Evolutionary conservation across 2,329 filamentous ascomycete genomes (phyloP).

Genomic region (Colletotrichum tofieldiae): DNA sequence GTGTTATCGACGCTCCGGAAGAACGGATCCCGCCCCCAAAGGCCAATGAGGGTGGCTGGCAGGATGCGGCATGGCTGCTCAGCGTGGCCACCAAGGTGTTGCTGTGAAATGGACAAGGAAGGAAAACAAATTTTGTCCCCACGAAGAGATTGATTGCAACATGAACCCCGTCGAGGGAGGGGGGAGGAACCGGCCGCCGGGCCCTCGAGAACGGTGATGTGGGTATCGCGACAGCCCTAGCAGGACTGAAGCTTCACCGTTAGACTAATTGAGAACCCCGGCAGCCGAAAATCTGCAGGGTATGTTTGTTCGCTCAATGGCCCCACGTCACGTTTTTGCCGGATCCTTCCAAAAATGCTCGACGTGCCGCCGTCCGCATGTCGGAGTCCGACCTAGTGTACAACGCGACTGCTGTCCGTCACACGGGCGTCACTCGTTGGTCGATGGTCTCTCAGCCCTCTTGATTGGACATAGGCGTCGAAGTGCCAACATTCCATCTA

Average conservation of each 20-base stretch:
- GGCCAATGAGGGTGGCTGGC: constrained; percentile 73
- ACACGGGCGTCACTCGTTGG: background rate
- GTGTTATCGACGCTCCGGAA: constrained; percentile 58
- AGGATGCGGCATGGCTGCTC: constrained; percentile 78
- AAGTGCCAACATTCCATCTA: constrained; percentile 2
- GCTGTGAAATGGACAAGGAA: constrained; percentile 57
- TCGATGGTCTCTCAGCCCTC: background rate
- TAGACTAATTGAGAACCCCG: constrained; percentile 32
- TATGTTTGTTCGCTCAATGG: constrained; percentile 26
- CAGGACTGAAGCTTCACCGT: constrained; percentile 32
- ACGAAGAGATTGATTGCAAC: constrained; percentile 3
- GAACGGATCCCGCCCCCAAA: constrained; percentile 65
- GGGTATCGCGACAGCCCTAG: constrained; percentile 34
- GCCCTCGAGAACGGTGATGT: constrained; percentile 31
- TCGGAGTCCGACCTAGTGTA: background rate
- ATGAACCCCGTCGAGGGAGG: background rate
- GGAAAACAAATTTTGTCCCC: background rate
- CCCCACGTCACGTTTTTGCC: constrained; percentile 29
- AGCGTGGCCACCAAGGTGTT: constrained; percentile 76
- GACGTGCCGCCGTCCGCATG: constrained; percentile 12
- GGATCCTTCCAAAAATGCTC: constrained; percentile 17
- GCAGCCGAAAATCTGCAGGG: constrained; percentile 33
- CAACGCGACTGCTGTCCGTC: background rate
- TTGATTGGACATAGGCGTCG: constrained; percentile 1
- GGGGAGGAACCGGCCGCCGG: background rate